Conservation (phyloP, 305 asterid genomes). For the Striga hermonthica region DNA sequence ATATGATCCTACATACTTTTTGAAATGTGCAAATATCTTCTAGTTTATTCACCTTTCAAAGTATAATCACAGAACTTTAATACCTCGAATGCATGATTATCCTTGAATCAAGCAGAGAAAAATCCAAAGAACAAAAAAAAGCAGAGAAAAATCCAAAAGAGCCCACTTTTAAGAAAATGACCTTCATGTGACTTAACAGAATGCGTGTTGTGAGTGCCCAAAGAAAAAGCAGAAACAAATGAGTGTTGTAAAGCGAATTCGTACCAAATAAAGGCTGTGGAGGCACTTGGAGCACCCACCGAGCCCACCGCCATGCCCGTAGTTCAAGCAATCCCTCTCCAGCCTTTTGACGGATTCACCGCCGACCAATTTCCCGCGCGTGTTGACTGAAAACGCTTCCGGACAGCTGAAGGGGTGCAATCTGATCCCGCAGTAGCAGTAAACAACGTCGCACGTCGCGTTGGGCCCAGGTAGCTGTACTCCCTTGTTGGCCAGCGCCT, state of each 20-base stretch:
- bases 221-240: not conserved
- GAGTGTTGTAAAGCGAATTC: not conserved
- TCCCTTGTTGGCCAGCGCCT: constrained; percentile 60
- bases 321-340: constrained; percentile 60
- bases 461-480: constrained; percentile 57
- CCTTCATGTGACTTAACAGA: constrained; percentile 34
- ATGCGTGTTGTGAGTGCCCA: not conserved
- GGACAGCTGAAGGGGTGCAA: constrained; percentile 77
- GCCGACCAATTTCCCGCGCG: constrained; percentile 55
- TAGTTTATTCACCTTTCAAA: too few species aligned
- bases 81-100: too few species aligned
- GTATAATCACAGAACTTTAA: too few species aligned
- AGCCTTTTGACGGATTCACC: constrained; percentile 53
- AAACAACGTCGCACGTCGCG: constrained; percentile 76
- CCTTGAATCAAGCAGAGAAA: too few species aligned
- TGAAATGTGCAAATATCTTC: too few species aligned
- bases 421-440: constrained; percentile 82
- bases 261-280: constrained; percentile 42
- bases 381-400: constrained; percentile 55
- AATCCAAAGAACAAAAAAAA: constrained; percentile 1
- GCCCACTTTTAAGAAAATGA: constrained; percentile 33
- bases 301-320: constrained; percentile 42
- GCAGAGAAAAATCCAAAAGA: constrained; percentile 35
- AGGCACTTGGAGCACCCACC: constrained; percentile 78
- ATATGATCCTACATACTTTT: too few species aligned